These are phyloP conservation scores for Phytophthora rubi DNA, from an alignment of 352 stramenopile genomes.

Conservation along the genomic window DNA sequence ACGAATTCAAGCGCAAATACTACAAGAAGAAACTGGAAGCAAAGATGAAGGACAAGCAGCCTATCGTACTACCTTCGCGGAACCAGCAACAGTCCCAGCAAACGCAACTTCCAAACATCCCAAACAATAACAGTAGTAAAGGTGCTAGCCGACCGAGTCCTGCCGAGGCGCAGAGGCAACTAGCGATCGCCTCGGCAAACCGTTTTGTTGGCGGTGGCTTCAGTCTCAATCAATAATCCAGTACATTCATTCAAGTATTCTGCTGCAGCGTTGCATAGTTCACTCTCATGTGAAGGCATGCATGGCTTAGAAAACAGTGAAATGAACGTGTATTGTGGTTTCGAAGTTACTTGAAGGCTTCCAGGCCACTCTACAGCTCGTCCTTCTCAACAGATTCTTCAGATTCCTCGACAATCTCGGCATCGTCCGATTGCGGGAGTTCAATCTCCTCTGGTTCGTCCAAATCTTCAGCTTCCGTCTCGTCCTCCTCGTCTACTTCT, in stretches of 20 bases:
- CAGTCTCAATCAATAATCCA: constrained; percentile 89
- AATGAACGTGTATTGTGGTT: constrained; percentile 34
- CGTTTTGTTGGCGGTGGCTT: constrained; percentile 94
- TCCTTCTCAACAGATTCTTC: constrained; percentile 63
- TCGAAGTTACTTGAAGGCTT: constrained; percentile 20
- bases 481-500: constrained; percentile 54
- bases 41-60: constrained; percentile 77
- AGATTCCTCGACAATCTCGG: constrained; percentile 30
- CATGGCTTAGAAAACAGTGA: neutral
- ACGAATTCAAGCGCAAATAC: constrained; percentile 96
- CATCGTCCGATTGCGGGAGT: constrained; percentile 65
- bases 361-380: constrained; percentile 56
- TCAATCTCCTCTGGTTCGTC: constrained; percentile 86
- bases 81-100: constrained; percentile 39
- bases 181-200: constrained; percentile 85
- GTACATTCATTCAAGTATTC: constrained; percentile 14
- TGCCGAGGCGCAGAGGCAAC: constrained; percentile 83
- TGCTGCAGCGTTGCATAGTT: constrained; percentile 3
- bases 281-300: neutral
- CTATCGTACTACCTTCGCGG: constrained; percentile 34
- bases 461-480: constrained; percentile 34
- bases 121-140: constrained; percentile 49
- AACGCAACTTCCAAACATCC: constrained; percentile 35
- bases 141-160: constrained; percentile 46
- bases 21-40: constrained; percentile 94